phyloP scores from a whole-genome alignment of 2,329 filamentous ascomycete species.

The Aureobasidium pullulans region DNA sequence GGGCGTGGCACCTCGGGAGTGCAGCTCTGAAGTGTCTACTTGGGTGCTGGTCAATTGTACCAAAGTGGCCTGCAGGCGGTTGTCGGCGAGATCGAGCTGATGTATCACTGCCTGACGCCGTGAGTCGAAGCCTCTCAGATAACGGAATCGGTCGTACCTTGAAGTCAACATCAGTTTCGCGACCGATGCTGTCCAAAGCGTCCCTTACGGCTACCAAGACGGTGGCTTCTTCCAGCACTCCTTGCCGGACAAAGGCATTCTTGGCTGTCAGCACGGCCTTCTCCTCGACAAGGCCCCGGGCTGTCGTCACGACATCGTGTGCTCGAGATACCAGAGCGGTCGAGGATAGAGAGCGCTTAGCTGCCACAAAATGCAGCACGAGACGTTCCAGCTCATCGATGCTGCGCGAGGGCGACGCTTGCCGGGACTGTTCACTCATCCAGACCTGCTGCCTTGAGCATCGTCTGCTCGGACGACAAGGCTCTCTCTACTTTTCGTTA shows the following conservation, averaged over 20 bases:
- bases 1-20: slow-evolving; percentile 15
- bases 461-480: not conserved
- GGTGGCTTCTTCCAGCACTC: slow-evolving; percentile 38
- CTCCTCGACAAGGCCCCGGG: slow-evolving; percentile 69
- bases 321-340: slow-evolving; percentile 72
- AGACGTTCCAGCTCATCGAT: slow-evolving; percentile 60
- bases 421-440: slow-evolving; percentile 26
- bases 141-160: slow-evolving; percentile 23
- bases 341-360: slow-evolving; percentile 79
- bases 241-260: slow-evolving; percentile 36
- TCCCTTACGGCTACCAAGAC: slow-evolving; percentile 36
- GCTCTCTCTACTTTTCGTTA: not conserved
- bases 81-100: slow-evolving; percentile 60
- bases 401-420: slow-evolving; percentile 36
- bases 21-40: slow-evolving; percentile 47
- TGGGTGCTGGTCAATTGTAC: slow-evolving; percentile 54
- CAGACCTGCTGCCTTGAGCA: slow-evolving; percentile 1
- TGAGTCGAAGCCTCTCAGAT: not conserved
- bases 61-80: slow-evolving; percentile 59
- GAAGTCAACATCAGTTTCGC: slow-evolving; percentile 37
- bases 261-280: slow-evolving; percentile 60
- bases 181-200: slow-evolving; percentile 35
- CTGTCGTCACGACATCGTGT: slow-evolving; percentile 73
- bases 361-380: slow-evolving; percentile 74
- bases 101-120: slow-evolving; percentile 45